Conservation (phyloP, 2,329 filamentous ascomycete genomes). For the Aspergillus fumigatiaffinis region DNA sequence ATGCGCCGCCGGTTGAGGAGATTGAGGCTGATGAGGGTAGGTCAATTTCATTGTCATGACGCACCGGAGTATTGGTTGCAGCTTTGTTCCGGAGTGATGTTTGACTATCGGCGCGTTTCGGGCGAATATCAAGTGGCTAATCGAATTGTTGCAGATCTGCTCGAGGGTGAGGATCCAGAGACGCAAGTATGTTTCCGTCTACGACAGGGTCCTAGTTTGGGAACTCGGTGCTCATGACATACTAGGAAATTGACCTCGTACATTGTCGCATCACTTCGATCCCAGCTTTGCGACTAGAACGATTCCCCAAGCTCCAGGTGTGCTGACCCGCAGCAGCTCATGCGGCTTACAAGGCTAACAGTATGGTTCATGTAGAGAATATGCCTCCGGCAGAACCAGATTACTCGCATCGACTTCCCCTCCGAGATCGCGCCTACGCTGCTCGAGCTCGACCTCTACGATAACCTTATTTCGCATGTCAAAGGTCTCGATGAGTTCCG, state of each 20-base stretch:
- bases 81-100: not conserved
- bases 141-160: conserved; percentile 44
- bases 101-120: not conserved
- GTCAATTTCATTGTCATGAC: not conserved
- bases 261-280: conserved; percentile 81
- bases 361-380: conserved; percentile 50
- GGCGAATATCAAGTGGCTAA: conserved; percentile 3
- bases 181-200: conserved; percentile 41
- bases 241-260: conserved; percentile 79
- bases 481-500: conserved; percentile 74
- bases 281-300: conserved; percentile 70
- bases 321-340: not conserved
- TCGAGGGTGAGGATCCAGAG: conserved; percentile 55
- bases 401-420: conserved; percentile 75
- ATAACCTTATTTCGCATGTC: conserved; percentile 88
- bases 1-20: conserved; percentile 64
- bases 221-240: conserved; percentile 10
- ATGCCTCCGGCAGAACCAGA: conserved; percentile 89
- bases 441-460: conserved; percentile 87
- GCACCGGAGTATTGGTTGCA: not conserved
- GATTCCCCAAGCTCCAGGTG: conserved; percentile 70
- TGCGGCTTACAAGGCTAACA: not conserved
- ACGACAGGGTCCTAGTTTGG: not conserved
- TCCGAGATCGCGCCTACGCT: conserved; percentile 62
- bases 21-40: conserved; percentile 78